phyloP scores from a whole-genome alignment of 176 grass and related monocot genomes.

The Juncus inflexus region DNA sequence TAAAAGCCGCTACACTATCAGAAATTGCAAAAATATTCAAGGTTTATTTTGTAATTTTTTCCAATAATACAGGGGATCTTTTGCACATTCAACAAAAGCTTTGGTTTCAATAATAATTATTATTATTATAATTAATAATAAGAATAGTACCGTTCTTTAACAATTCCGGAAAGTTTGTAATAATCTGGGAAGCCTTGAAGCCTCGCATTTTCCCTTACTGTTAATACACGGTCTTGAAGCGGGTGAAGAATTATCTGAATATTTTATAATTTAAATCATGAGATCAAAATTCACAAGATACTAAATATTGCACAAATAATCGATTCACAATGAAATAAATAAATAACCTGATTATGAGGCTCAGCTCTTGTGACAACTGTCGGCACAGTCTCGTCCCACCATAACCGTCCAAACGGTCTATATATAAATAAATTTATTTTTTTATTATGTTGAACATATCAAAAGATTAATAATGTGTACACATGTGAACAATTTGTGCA shows the following conservation, averaged over 20 bases:
- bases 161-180: constrained; percentile 39
- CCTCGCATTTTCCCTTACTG: constrained; percentile 71
- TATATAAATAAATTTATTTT: background rate
- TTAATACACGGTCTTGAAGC: constrained; percentile 51
- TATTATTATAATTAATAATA: background rate
- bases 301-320: background rate
- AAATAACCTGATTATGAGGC: constrained; percentile 64
- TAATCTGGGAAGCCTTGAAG: constrained; percentile 76
- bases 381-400: constrained; percentile 93
- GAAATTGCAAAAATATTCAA: no score
- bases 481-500: background rate
- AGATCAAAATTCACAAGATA: background rate
- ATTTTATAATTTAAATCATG: background rate
- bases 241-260: constrained; percentile 58
- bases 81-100: no score
- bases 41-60: no score
- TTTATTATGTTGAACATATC: no score
- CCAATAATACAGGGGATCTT: no score
- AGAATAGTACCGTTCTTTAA: constrained; percentile 56
- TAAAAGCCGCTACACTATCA: no score
- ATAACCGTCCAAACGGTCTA: constrained; percentile 79
- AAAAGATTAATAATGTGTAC: background rate
- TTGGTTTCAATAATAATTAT: background rate
- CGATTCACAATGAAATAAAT: no score
- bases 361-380: constrained; percentile 80